Evolutionary conservation across 163 green algal species (phyloP).

Genomic region (Prototheca cutis): DNA sequence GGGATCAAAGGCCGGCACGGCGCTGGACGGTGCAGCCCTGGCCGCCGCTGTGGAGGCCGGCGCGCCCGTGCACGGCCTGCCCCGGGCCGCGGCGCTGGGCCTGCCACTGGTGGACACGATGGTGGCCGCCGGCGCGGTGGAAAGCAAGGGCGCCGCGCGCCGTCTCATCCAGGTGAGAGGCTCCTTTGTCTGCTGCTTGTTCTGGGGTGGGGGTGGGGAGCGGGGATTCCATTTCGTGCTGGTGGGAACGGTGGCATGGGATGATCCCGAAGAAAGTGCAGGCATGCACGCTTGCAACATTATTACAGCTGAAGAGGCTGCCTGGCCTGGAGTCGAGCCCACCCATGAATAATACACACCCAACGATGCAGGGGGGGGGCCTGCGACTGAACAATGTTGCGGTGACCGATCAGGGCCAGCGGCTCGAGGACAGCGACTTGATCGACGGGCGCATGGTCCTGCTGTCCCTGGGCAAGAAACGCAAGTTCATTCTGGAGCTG

Average conservation of each 20-base stretch:
- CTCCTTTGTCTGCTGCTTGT: too few species aligned
- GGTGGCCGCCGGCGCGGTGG: slow-evolving; percentile 64
- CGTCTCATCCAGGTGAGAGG: slow-evolving; percentile 56
- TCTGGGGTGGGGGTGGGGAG: too few species aligned
- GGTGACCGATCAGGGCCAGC: not conserved
- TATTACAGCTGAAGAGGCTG: too few species aligned
- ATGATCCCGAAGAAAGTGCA: too few species aligned
- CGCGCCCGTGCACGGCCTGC: slow-evolving; percentile 45
- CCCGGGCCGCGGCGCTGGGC: slow-evolving; percentile 45
- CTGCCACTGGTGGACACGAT: slow-evolving; percentile 64
- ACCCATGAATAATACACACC: too few species aligned
- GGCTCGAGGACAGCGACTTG: not conserved
- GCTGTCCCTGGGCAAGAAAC: not conserved
- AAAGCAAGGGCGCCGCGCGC: slow-evolving; percentile 75
- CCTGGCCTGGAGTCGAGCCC: too few species aligned
- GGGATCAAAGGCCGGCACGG: slow-evolving; percentile 11
- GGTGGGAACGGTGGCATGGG: too few species aligned
- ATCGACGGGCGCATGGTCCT: not conserved
- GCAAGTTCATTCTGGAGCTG: not conserved
- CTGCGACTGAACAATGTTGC: not conserved
- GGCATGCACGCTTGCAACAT: too few species aligned
- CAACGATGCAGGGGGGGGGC: not conserved
- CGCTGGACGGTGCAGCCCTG: slow-evolving; percentile 38
- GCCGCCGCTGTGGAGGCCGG: slow-evolving; percentile 68
- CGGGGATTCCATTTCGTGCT: too few species aligned